Evolutionary conservation across 2,329 filamentous ascomycete species (phyloP), one percentile per base, ranked within the genome.

Genomic region (Massarina eburnea): DNA sequence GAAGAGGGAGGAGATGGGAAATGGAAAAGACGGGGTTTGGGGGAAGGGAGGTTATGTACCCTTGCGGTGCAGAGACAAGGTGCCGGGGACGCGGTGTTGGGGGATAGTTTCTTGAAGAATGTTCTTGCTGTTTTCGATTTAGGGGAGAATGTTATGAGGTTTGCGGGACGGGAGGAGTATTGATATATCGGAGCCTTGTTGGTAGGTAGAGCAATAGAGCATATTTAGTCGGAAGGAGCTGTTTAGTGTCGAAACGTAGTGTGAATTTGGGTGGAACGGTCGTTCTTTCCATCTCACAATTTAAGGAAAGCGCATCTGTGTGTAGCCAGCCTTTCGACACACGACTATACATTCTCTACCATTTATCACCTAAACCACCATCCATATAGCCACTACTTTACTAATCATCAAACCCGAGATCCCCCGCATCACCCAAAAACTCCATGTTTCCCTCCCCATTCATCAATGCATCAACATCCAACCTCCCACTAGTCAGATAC

Each of bases 401-500:
- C 42, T 47, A 51, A 3, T 67, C 61, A 8, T 68, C 66, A 48
- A 71, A 64, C 6, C 71, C 73, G 39, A 81, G 51, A n/a, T 70
- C 71, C 39, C 76, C 73, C 8, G 81, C 73, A 17, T 66, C 64
- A 0, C 86, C 86, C 51, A 89, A 62, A 60, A 89, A 89, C 17
- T 84, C 81, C 1, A 85, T 81, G 51, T 83, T 82, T 27, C 80
- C 78, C 30, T 67, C 57, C 4, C 66, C 67, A n/a, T 82, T 77
- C 62, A 96, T 68, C 57, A 89, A 79, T 41, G 85, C 78, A 52
- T 83, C 85, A 5, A 96, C 77, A 72, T 96, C 88, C n/a, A 96
- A 82, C n/a, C 81, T 76, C 0, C 90, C 89, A n/a, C 83, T 81
- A 0, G 90, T 89, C 49, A 96, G 76, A 70, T 96, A 97, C 61